These are phyloP conservation scores for Yamadazyma olivae DNA, from an alignment of 805 yeast species.

Conservation along the genomic window DNA sequence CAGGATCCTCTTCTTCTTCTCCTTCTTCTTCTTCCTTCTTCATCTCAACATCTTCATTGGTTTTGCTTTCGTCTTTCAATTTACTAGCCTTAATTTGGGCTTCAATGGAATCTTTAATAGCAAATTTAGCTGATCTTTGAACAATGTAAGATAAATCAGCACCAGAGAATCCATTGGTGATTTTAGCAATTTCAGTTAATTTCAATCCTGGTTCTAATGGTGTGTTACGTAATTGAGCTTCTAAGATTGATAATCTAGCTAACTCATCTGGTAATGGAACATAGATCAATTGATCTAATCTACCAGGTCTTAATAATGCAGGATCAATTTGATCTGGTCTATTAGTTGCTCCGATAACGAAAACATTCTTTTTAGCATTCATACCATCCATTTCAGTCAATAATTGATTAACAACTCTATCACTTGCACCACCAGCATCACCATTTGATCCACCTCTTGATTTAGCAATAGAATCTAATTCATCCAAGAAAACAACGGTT, in stretches of 20 bases:
- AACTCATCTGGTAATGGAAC: constrained; percentile 97
- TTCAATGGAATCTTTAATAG: constrained; percentile 96
- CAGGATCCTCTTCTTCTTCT: constrained; percentile 85
- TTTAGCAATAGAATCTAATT: constrained; percentile 95
- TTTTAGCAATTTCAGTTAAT: constrained; percentile 81
- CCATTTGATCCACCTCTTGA: constrained; percentile 90
- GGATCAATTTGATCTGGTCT: constrained; percentile 99
- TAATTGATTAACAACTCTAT: constrained; percentile 93
- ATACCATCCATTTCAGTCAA: constrained; percentile 99
- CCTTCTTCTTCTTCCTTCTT: constrained; percentile 44
- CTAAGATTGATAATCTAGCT: constrained; percentile 89
- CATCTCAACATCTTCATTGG: constrained; percentile 49
- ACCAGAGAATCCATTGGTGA: constrained; percentile 98
- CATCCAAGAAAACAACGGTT: constrained; percentile 97
- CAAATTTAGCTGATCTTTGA: constrained; percentile 98
- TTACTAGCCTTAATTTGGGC: constrained; percentile 47
- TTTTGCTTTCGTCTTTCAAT: constrained; percentile 25
- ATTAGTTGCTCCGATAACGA: constrained; percentile 98
- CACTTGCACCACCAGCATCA: constrained; percentile 96
- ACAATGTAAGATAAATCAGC: constrained; percentile 97
- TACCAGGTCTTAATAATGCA: constrained; percentile 97
- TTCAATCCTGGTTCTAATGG: constrained; percentile 98
- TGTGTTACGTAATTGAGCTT: constrained; percentile 96
- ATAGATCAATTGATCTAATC: constrained; percentile 96
- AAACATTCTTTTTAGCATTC: constrained; percentile 98